Base-by-base conservation (phyloP, 352 stramenopile genomes). In the Phytophthora tubulina region DNA sequence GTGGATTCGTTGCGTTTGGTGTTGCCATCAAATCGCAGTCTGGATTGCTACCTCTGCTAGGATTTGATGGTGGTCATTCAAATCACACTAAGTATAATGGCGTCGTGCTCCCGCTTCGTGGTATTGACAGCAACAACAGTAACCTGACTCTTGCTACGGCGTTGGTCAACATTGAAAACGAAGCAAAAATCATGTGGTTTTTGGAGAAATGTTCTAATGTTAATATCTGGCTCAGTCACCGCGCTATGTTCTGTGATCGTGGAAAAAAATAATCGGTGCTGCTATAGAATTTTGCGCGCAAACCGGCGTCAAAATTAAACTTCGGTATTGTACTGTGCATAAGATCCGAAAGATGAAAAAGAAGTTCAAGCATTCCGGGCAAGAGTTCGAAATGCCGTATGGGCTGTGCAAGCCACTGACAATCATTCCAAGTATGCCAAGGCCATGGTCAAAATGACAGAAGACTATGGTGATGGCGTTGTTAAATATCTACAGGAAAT, bases 81-180 rank as follows among this genome's bases (percentile, higher is more conserved):
- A 61, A 72, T 27, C 54, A 72, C 31, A 14, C 42, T 0, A 60
- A 66, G 15, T 65, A 71, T 36, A 58, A 50, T n/a, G 38, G 57
- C 0, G 45, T 64, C 3, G 38, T 64, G n/a, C 11, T 65, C 1
- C 15, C 41, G 1, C 1, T 65, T 6, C 3, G 60, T 0, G 63
- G 63, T 3, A 35, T 44, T 1, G 46, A 71, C 32, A 46, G 53
- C 4, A 58, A 71, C 21, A 61, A 55, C 6, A 17, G 55, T 2
- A 71, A 60, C 46, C 5, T 55, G 4, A 60, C 45, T 0, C 41
- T 71, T 1, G 63, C 63, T 15, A 46, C 21, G 3, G 38, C 63
- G 3, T 17, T 65, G 13, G 41, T 50, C 27, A 46, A 54, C 27
- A 38, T 51, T 9, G 35, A 60, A 32, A 51, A 54, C 35, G 49